Evolutionary conservation across 768 basidiomycete species (phyloP).

Genomic region (Trametes cinnabarina): DNA sequence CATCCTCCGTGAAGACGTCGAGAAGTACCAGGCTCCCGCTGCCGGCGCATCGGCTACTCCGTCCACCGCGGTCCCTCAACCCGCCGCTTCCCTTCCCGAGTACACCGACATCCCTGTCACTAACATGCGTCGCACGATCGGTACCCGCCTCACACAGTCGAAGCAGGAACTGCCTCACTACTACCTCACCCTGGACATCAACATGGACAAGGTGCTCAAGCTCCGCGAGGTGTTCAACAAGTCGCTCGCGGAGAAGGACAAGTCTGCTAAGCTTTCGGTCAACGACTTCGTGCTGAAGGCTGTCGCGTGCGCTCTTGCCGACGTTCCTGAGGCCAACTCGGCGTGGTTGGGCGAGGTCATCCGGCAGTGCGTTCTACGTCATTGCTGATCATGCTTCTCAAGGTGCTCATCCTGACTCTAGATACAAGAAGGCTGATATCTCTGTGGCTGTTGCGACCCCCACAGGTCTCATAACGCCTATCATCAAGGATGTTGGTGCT

Average conservation of each 20-base stretch:
- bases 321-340: slow-evolving; percentile 97
- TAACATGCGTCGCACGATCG: slow-evolving; percentile 95
- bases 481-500: slow-evolving; percentile 87
- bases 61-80: slow-evolving; percentile 43
- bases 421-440: slow-evolving; percentile 97
- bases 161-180: slow-evolving; percentile 97
- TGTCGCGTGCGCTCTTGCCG: slow-evolving; percentile 81
- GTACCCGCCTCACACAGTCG: slow-evolving; percentile 83
- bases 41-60: slow-evolving; percentile 38
- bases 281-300: slow-evolving; percentile 99
- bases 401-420: slow-evolving; percentile 27
- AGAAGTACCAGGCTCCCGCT: slow-evolving; percentile 70
- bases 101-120: slow-evolving; percentile 89
- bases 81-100: slow-evolving; percentile 58
- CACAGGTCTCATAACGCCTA: slow-evolving; percentile 94
- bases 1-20: slow-evolving; percentile 92
- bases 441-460: slow-evolving; percentile 97
- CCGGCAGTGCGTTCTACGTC: slow-evolving; percentile 70
- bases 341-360: slow-evolving; percentile 97
- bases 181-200: slow-evolving; percentile 91
- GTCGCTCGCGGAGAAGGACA: slow-evolving; percentile 81
- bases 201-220: slow-evolving; percentile 95
- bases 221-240: slow-evolving; percentile 96
- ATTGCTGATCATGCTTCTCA: not conserved
- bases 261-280: slow-evolving; percentile 89